Evolutionary conservation across 768 basidiomycete species (phyloP).

Genomic region (Mrakia hoshinonis): DNA sequence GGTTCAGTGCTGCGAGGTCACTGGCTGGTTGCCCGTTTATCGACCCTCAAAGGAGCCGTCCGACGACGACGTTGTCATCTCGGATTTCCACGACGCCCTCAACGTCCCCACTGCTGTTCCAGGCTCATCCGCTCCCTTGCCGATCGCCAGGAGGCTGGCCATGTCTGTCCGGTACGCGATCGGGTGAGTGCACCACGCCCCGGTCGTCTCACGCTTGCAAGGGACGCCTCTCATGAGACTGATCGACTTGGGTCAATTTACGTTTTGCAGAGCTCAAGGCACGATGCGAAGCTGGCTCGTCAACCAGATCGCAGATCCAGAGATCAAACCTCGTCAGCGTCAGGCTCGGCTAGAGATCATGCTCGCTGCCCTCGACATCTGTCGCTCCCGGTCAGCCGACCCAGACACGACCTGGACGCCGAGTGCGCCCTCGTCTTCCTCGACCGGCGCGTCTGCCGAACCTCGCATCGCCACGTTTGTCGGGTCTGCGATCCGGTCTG

Average conservation of each 20-base stretch:
- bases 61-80: conserved; percentile 63
- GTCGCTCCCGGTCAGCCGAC: conserved; percentile 48
- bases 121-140: neutral
- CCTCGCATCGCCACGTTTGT: conserved; percentile 70
- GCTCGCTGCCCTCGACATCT: conserved; percentile 63
- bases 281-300: conserved; percentile 73
- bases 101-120: conserved; percentile 39
- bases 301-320: conserved; percentile 57
- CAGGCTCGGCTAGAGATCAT: conserved; percentile 66
- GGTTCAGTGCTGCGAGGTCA: conserved; percentile 67
- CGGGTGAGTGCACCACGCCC: too few relatives aligned
- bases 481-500: conserved; percentile 66
- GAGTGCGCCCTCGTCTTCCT: conserved; percentile 30
- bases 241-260: too few relatives aligned
- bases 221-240: too few relatives aligned
- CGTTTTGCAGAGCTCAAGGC: conserved; percentile 51
- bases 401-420: conserved; percentile 36
- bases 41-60: conserved; percentile 43
- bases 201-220: too few relatives aligned
- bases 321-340: conserved; percentile 55
- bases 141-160: conserved; percentile 13
- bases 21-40: conserved; percentile 64
- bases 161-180: conserved; percentile 46
- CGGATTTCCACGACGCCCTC: conserved; percentile 66
- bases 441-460: conserved; percentile 44